These are phyloP conservation scores for Mychonastes homosphaera DNA, from an alignment of 139 green algal species.

Conservation along the genomic window DNA sequence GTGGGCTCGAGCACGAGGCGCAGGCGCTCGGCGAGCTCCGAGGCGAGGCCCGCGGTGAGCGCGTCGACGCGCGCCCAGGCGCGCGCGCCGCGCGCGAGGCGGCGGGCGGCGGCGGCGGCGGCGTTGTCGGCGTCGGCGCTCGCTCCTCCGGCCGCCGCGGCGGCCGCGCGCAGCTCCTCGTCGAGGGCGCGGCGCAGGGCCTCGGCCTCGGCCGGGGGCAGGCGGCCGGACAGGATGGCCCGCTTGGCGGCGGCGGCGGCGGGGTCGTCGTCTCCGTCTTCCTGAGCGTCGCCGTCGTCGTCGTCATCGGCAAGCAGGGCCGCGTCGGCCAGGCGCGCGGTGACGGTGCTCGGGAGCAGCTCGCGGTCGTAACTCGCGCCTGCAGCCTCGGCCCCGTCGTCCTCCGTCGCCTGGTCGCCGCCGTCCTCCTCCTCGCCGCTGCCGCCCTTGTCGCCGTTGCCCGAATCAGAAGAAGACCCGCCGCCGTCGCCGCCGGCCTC, in stretches of 20 bases:
- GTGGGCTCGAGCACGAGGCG: conserved; percentile 91
- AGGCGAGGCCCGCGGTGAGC: conserved; percentile 54
- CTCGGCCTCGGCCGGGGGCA: conserved; percentile 17
- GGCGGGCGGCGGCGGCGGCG: not conserved
- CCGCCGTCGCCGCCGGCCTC: not conserved
- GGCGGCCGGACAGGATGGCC: conserved; percentile 16
- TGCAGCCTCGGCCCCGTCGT: not conserved
- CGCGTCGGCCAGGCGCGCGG: conserved; percentile 16
- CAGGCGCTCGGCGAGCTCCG: conserved; percentile 93
- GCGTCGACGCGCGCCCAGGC: conserved; percentile 74
- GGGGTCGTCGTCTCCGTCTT: conserved; percentile 16
- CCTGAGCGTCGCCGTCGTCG: conserved; percentile 10
- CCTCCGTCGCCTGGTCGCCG: not conserved
- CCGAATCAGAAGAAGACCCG: not conserved
- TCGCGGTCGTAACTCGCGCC: conserved; percentile 7
- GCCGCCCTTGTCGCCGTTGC: conserved; percentile 1
- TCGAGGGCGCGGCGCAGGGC: conserved; percentile 48
- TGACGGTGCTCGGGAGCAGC: conserved; percentile 3
- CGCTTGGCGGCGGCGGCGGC: too few species aligned
- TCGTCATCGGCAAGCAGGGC: conserved; percentile 11
- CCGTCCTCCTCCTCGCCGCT: conserved; percentile 7
- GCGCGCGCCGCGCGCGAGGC: conserved; percentile 25
- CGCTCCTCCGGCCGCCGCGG: conserved; percentile 8
- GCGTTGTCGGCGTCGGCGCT: conserved; percentile 11
- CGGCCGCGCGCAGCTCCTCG: conserved; percentile 23